Conservation (phyloP, 169 alveolate species). For the Plasmodium billcollinsi region DNA sequence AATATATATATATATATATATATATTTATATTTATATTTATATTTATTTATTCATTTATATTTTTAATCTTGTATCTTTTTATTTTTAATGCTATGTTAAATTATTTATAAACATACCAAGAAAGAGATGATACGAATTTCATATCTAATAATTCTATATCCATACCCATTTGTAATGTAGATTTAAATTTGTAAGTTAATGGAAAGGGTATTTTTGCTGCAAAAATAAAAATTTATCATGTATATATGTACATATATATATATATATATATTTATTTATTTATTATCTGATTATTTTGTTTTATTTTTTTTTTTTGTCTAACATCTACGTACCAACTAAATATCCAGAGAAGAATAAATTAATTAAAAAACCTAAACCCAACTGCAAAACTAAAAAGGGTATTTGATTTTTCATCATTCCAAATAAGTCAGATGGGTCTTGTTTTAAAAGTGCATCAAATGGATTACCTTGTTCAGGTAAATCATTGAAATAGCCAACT, state of each 20-base stretch:
- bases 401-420: slow-evolving; percentile 86
- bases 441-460: slow-evolving; percentile 49
- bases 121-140: slow-evolving; percentile 81
- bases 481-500: slow-evolving; percentile 56
- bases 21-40: background rate
- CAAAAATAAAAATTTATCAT: background rate
- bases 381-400: slow-evolving; percentile 85
- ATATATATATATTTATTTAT: background rate
- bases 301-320: background rate
- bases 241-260: background rate
- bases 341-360: slow-evolving; percentile 85
- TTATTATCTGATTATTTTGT: background rate
- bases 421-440: slow-evolving; percentile 82
- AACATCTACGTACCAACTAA: slow-evolving; percentile 79
- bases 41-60: too few relatives aligned
- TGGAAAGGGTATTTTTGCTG: slow-evolving; percentile 88
- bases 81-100: background rate
- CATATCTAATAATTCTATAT: slow-evolving; percentile 78
- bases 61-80: too few relatives aligned
- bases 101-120: slow-evolving; percentile 68
- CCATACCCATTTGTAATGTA: slow-evolving; percentile 88
- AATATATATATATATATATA: slow-evolving; percentile 4
- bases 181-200: slow-evolving; percentile 85
- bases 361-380: slow-evolving; percentile 87
- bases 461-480: slow-evolving; percentile 52